These are phyloP conservation scores for Fusarium dlaminii DNA, from an alignment of 2,329 filamentous ascomycete species.

Conservation along the genomic window DNA sequence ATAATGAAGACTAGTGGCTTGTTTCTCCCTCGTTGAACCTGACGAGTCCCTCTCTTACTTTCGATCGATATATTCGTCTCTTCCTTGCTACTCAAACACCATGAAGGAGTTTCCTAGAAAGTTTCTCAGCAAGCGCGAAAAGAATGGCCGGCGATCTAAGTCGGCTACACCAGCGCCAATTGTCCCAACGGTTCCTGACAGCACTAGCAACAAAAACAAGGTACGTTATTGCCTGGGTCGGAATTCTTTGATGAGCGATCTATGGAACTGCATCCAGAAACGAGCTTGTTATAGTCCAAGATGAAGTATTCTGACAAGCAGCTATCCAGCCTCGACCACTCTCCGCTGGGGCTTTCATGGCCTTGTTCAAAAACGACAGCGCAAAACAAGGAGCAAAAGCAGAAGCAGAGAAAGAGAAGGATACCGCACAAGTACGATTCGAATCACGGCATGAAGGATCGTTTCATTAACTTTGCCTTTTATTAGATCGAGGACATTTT, in stretches of 20 bases:
- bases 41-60: constrained; percentile 39
- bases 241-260: neutral
- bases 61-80: neutral
- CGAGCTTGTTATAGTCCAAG: neutral
- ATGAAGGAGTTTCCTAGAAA: constrained; percentile 69
- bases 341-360: constrained; percentile 67
- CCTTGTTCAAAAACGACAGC: constrained; percentile 71
- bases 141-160: constrained; percentile 64
- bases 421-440: constrained; percentile 50
- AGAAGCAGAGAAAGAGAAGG: constrained; percentile 61
- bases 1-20: constrained; percentile 46
- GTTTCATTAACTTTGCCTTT: constrained; percentile 21
- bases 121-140: constrained; percentile 77
- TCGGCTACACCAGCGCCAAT: constrained; percentile 65
- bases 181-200: constrained; percentile 37
- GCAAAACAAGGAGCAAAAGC: constrained; percentile 57
- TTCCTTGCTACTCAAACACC: constrained; percentile 38
- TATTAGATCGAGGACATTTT: constrained; percentile 54
- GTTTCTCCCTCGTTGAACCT: constrained; percentile 46
- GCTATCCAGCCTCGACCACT: constrained; percentile 59
- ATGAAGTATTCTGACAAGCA: constrained; percentile 13
- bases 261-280: neutral
- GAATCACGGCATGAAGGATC: neutral
- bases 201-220: constrained; percentile 51
- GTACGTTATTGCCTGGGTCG: constrained; percentile 49